Evolutionary conservation across 306 rosid species (phyloP), one percentile per base, ranked within the genome.

Genomic region (Luffa acutangula): DNA sequence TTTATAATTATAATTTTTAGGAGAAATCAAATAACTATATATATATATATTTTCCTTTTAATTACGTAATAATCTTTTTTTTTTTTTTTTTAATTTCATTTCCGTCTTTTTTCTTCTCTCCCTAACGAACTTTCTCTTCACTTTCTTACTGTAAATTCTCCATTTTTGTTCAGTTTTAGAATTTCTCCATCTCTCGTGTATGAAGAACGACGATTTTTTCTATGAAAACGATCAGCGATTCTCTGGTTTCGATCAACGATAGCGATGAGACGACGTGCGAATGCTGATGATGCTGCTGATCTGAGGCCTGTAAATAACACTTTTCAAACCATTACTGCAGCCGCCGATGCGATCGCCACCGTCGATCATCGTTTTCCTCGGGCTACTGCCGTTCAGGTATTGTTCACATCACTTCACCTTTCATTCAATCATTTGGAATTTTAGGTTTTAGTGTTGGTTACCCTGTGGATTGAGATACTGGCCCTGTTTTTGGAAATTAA

Each of bases 321-420:
- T 76, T 78, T 93, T 45, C 93, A 93, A 15, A 96, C 97, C 67
- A 90, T 96, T 9, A 91, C 88, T 91, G 98, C 99, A 67, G 99
- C 99, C 57, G 99, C 99, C 13, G 83, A 88, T 70, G 97, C 89
- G 76, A 93, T 96, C 80, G 94, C 91, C 15, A 74, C 91, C 25
- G 82, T 89, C 2, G 97, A 90, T 34, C 85, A 85, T 81, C 96
- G 92, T 81, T 70, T 66, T 81, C 91, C 85, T 67, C 96, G 85
- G 79, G 89, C 88, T 72, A n/a, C 89, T 73, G 10, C 87, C 64
- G 75, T 80, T 43, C 89, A 86, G 96, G 99, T 93, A 52, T 78
- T 8, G 11, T 49, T 46, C 6, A 17, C 15, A 78, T 45, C 65
- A 51, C 11, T 36, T 34, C 33, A 34, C 49, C 33, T n/a, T 48